Conservation (phyloP, 208 protist genomes). For the Trypanosoma caninum region DNA sequence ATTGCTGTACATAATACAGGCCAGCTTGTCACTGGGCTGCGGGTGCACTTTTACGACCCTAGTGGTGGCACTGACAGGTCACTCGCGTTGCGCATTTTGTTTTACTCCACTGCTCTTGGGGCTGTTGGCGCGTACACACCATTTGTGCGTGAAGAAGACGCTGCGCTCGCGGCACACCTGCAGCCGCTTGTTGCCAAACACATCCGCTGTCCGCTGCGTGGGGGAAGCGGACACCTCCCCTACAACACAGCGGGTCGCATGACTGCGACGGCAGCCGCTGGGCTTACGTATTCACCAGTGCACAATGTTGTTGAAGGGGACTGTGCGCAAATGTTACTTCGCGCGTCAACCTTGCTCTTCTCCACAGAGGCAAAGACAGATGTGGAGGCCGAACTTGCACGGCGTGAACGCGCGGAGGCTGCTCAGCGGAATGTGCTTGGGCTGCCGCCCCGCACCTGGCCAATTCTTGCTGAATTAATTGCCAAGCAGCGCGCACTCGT, state of each 20-base stretch:
- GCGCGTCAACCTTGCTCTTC: slow-evolving; percentile 37
- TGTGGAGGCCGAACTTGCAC: slow-evolving; percentile 45
- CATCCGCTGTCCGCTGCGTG: slow-evolving; percentile 29
- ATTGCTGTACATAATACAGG: slow-evolving; percentile 63
- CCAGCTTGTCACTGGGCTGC: slow-evolving; percentile 62
- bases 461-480: slow-evolving; percentile 46
- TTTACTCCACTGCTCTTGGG: slow-evolving; percentile 72
- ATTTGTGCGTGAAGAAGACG: slow-evolving; percentile 69
- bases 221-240: slow-evolving; percentile 14
- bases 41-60: slow-evolving; percentile 41
- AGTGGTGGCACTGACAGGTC: slow-evolving; percentile 41
- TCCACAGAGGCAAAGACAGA: slow-evolving; percentile 36
- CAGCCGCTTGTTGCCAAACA: slow-evolving; percentile 53
- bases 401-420: slow-evolving; percentile 38
- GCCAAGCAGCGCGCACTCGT: slow-evolving; percentile 70
- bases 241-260: slow-evolving; percentile 15
- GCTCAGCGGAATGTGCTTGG: slow-evolving; percentile 51
- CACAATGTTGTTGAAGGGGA: slow-evolving; percentile 75
- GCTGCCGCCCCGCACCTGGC: slow-evolving; percentile 57
- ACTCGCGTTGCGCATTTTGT: slow-evolving; percentile 38
- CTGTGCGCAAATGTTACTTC: slow-evolving; percentile 38
- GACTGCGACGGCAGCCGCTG: slow-evolving; percentile 7
- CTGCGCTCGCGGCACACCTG: slow-evolving; percentile 57
- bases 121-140: slow-evolving; percentile 66
- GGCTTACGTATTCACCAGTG: slow-evolving; percentile 6